These are phyloP conservation scores for Phalaenopsis aphrodite DNA, from an alignment of 106 monocot genomes.

Conservation along the genomic window DNA sequence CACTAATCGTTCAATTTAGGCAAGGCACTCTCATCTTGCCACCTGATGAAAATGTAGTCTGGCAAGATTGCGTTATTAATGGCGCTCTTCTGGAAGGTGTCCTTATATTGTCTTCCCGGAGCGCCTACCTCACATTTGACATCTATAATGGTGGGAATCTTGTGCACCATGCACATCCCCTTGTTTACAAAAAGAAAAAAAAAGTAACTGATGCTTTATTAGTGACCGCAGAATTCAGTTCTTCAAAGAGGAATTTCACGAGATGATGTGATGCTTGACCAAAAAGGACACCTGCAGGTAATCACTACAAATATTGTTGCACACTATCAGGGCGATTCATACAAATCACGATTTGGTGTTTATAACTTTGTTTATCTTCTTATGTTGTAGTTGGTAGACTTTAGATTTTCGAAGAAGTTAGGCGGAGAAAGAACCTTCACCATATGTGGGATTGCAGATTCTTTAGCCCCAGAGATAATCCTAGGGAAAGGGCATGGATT, in stretches of 20 bases:
- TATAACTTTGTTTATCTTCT: not conserved
- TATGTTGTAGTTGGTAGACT: slow-evolving; percentile 61
- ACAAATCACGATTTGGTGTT: not conserved
- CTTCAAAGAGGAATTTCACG: slow-evolving; percentile 82
- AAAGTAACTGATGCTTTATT: not conserved
- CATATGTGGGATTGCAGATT: slow-evolving; percentile 33
- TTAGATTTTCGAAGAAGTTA: slow-evolving; percentile 82
- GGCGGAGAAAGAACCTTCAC: slow-evolving; percentile 58
- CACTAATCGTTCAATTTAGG: no score
- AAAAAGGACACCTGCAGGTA: slow-evolving; percentile 64
- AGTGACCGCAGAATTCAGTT: slow-evolving; percentile 52
- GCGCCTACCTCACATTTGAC: no score
- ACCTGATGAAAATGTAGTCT: no score
- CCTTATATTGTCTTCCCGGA: no score
- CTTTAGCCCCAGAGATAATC: slow-evolving; percentile 84
- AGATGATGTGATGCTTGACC: slow-evolving; percentile 74
- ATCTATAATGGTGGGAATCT: no score
- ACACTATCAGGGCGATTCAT: not conserved
- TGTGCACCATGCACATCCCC: no score
- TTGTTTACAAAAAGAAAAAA: no score
- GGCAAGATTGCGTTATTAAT: no score
- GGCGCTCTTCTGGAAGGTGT: no score
- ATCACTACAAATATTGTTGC: not conserved
- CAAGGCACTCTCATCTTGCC: no score
- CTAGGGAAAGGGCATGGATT: slow-evolving; percentile 85